These are phyloP conservation scores for Penicillium rolfsii DNA, from an alignment of 2,329 filamentous ascomycete genomes.

Conservation along the genomic window DNA sequence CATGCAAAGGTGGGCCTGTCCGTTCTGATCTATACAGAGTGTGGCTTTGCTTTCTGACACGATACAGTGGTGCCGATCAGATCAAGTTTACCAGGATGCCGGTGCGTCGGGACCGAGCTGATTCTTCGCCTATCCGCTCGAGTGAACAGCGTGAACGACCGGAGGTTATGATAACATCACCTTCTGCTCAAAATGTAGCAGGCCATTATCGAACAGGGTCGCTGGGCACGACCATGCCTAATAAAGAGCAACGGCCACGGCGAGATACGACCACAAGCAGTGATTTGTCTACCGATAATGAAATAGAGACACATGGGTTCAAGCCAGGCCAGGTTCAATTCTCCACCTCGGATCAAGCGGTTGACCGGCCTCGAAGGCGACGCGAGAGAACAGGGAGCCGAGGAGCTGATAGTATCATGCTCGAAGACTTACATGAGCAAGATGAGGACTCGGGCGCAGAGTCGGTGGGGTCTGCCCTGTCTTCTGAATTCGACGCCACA, in stretches of 20 bases:
- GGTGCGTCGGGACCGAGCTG: constrained; percentile 73
- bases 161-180: constrained; percentile 59
- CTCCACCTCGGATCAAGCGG: constrained; percentile 41
- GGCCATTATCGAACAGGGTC: constrained; percentile 58
- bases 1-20: constrained; percentile 39
- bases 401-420: constrained; percentile 35
- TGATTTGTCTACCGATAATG: constrained; percentile 68
- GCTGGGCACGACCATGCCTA: constrained; percentile 57
- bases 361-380: constrained; percentile 37
- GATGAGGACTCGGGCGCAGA: constrained; percentile 54
- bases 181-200: constrained; percentile 54
- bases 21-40: background rate
- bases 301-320: constrained; percentile 58
- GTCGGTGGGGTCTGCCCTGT: constrained; percentile 54
- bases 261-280: constrained; percentile 68
- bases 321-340: constrained; percentile 58
- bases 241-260: constrained; percentile 56
- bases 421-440: constrained; percentile 42
- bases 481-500: constrained; percentile 59
- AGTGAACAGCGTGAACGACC: constrained; percentile 49
- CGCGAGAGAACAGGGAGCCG: constrained; percentile 33
- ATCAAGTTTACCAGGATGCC: constrained; percentile 98
- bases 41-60: constrained; percentile 24
- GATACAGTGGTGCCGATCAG: constrained; percentile 72
- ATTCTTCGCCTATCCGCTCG: constrained; percentile 79